Base-by-base conservation (phyloP, 371 early-diverging fungal genomes). In the Nematocida homosporus region DNA sequence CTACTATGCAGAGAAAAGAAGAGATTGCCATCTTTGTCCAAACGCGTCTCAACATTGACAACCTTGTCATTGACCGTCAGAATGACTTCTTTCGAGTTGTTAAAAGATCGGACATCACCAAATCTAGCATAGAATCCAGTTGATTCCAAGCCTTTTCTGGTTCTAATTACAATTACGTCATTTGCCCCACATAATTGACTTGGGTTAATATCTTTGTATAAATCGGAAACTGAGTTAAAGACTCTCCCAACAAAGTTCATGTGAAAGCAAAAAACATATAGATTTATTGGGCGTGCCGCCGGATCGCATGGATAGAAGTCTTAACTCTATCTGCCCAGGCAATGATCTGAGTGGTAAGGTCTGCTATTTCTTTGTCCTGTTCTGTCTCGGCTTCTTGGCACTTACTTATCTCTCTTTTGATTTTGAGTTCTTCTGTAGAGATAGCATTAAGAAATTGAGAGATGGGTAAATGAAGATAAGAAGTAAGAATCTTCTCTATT, bases 71-170 rank as follows among this genome's bases (percentile, higher is more conserved):
- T 97, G 56, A 97, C 89, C 8, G 85, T 86, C 34, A 97, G 86
- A 67, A 90, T 89, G 34, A 94, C 92, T 86, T 89, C 79, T 30
- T 69, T 23, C 25, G 85, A 89, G 34, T 91, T 90, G 37, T 90
- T 86, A 35, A 94, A 86, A 34, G 95, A 87, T 55, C 91, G 90
- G 5, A 96, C 84, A 83, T 94, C 95, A 13, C 96, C 94, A 81
- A 97, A 95, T 40, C 95, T 87, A n/a, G 95, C 93, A 84, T 96
- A 95, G 80, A 95, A 97, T 2, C 95, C 95, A 5, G 94, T 92
- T 81, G 93, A 92, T 8, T 86, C 83, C 32, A 93, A 83, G 4
- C 80, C 78, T 20, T 93, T 93, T 80, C 89, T 85, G 77, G 88
- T 89, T 80, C 92, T 88, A 13, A 94, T 91, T 13, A 94, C 95